Conservation (phyloP, 352 stramenopile genomes). For the Globisporangium apiculatum region DNA sequence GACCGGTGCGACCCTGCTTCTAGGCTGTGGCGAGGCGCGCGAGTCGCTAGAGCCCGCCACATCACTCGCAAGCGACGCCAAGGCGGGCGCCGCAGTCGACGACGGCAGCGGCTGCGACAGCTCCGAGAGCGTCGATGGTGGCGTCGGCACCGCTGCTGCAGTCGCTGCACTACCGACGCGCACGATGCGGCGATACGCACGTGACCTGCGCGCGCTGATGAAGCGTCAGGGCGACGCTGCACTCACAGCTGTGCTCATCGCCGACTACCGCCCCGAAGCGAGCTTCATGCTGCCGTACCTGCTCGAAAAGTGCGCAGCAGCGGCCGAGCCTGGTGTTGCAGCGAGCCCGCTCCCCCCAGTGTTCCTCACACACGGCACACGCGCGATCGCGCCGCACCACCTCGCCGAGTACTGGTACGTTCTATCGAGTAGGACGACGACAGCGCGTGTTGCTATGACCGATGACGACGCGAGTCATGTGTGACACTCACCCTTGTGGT, state of each 20-base stretch:
- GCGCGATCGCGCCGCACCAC: constrained; percentile 61
- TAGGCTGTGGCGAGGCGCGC: constrained; percentile 53
- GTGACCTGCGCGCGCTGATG: constrained; percentile 49
- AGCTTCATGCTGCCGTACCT: constrained; percentile 74
- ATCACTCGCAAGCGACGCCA: constrained; percentile 2
- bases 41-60: constrained; percentile 5
- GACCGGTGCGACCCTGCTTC: constrained; percentile 37
- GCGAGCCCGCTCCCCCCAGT: constrained; percentile 26
- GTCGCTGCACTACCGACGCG: constrained; percentile 8
- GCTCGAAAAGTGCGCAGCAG: constrained; percentile 41
- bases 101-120: constrained; percentile 33
- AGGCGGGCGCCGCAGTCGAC: constrained; percentile 21
- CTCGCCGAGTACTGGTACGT: constrained; percentile 70
- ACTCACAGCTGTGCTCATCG: constrained; percentile 50
- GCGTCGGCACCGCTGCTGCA: constrained; percentile 9
- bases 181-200: constrained; percentile 35
- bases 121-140: constrained; percentile 17
- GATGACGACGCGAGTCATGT: background rate
- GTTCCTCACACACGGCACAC: constrained; percentile 72
- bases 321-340: constrained; percentile 7
- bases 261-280: constrained; percentile 60
- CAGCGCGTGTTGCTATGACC: no score
- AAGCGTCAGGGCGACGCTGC: constrained; percentile 26
- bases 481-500: background rate
- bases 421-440: background rate